Evolutionary conservation across 2,329 filamentous ascomycete genomes (phyloP).

Genomic region (Hymenoscyphus repandus): DNA sequence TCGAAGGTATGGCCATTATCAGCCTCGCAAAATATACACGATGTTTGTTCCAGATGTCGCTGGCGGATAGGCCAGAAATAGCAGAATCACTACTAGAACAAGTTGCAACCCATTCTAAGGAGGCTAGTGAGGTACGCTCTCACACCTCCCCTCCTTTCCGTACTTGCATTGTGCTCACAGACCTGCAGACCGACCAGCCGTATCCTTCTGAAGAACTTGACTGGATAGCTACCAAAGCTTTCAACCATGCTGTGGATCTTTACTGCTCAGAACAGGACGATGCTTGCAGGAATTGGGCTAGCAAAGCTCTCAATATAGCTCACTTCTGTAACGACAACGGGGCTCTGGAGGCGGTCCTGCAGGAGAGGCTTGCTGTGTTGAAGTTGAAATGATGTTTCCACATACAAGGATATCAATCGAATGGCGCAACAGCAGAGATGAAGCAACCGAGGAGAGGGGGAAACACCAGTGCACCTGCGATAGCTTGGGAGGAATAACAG

Average conservation of each 20-base stretch:
- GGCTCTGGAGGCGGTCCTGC: conserved; percentile 23
- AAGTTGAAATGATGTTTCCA: conserved; percentile 10
- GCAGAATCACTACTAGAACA: conserved; percentile 61
- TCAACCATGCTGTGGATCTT: conserved; percentile 68
- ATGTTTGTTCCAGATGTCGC: conserved; percentile 65
- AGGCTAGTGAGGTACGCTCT: conserved; percentile 41
- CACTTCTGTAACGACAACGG: conserved; percentile 28
- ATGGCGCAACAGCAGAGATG: background rate
- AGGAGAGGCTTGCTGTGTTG: conserved; percentile 26
- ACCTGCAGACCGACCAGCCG: conserved; percentile 34
- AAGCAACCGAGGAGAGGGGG: too few relatives aligned
- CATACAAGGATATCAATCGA: background rate
- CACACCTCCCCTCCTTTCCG: background rate
- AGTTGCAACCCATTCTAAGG: conserved; percentile 47
- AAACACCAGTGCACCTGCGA: too few relatives aligned
- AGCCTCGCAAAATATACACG: conserved; percentile 73
- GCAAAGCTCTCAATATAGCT: conserved; percentile 31
- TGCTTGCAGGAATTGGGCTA: conserved; percentile 41
- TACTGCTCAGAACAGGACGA: conserved; percentile 50
- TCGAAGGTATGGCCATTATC: conserved; percentile 49
- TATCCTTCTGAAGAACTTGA: conserved; percentile 67
- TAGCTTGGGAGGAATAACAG: too few relatives aligned
- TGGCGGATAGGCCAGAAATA: conserved; percentile 46
- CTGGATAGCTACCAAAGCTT: conserved; percentile 66
- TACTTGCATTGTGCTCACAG: conserved; percentile 18